Conservation (phyloP, 2,329 filamentous ascomycete genomes). For the Colletotrichum sp. region DNA sequence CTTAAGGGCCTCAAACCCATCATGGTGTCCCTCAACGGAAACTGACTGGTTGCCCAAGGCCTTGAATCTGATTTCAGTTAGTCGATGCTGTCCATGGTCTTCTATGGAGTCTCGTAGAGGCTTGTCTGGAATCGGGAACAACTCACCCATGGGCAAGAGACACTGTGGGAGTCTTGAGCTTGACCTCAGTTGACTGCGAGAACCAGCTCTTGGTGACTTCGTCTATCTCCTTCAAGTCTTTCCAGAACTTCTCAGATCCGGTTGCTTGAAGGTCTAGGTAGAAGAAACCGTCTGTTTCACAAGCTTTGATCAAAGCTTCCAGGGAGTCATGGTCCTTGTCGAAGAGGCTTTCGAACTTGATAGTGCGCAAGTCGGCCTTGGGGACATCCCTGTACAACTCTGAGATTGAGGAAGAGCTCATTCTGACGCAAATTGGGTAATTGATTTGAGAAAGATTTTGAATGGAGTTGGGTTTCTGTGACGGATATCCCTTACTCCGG, state of each 20-base stretch:
- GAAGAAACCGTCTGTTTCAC: not conserved
- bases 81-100: not conserved
- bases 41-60: not conserved
- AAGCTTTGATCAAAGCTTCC: not conserved
- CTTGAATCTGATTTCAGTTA: not conserved
- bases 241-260: not conserved
- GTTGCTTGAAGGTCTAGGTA: not conserved
- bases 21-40: not conserved
- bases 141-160: not conserved
- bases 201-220: not conserved
- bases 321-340: not conserved
- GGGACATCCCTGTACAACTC: not conserved
- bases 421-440: not conserved
- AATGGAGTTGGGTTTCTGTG: not conserved
- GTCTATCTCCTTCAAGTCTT: not conserved
- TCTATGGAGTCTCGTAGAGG: not conserved
- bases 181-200: not conserved
- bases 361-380: not conserved
- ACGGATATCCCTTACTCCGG: not conserved
- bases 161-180: not conserved
- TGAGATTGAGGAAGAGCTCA: not conserved
- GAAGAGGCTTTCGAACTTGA: not conserved
- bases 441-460: not conserved
- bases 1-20: not conserved
- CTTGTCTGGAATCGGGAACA: rapidly evolving